phyloP scores from a whole-genome alignment of 2,329 filamentous ascomycete genomes.

The Incumbomyces delicatus region DNA sequence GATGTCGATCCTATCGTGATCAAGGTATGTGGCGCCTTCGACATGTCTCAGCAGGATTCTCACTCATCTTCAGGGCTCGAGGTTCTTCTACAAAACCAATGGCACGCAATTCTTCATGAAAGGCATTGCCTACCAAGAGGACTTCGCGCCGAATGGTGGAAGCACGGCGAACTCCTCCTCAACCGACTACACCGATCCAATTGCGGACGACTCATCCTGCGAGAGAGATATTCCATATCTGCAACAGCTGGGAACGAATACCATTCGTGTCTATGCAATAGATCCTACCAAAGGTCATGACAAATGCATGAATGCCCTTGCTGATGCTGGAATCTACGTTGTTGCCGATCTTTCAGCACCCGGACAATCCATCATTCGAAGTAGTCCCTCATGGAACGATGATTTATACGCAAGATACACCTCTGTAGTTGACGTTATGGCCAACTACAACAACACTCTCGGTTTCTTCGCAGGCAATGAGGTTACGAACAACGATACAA shows the following conservation, averaged over 20 bases:
- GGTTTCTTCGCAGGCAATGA: constrained; percentile 99
- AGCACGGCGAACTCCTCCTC: constrained; percentile 30
- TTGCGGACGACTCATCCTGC: constrained; percentile 63
- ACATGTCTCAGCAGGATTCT: constrained; percentile 3
- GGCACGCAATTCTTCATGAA: constrained; percentile 77
- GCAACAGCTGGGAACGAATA: constrained; percentile 71
- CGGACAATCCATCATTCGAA: constrained; percentile 71
- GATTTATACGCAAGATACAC: constrained; percentile 73
- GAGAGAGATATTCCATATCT: constrained; percentile 78
- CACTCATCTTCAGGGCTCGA: constrained; percentile 49
- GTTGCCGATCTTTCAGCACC: constrained; percentile 85
- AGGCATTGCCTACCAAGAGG: constrained; percentile 92
- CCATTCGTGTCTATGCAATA: constrained; percentile 89
- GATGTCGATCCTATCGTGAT: constrained; percentile 48
- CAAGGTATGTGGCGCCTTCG: constrained; percentile 46
- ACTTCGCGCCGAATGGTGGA: constrained; percentile 42
- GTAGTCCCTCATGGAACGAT: constrained; percentile 67
- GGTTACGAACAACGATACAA: constrained; percentile 79
- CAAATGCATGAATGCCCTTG: constrained; percentile 73
- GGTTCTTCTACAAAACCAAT: constrained; percentile 83
- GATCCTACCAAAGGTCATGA: constrained; percentile 69
- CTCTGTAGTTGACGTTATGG: constrained; percentile 68
- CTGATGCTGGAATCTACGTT: constrained; percentile 85
- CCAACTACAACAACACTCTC: constrained; percentile 78
- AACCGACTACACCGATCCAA: constrained; percentile 66